Conservation (phyloP, 2,329 filamentous ascomycete genomes). For the Aspergillus costaricaensis region DNA sequence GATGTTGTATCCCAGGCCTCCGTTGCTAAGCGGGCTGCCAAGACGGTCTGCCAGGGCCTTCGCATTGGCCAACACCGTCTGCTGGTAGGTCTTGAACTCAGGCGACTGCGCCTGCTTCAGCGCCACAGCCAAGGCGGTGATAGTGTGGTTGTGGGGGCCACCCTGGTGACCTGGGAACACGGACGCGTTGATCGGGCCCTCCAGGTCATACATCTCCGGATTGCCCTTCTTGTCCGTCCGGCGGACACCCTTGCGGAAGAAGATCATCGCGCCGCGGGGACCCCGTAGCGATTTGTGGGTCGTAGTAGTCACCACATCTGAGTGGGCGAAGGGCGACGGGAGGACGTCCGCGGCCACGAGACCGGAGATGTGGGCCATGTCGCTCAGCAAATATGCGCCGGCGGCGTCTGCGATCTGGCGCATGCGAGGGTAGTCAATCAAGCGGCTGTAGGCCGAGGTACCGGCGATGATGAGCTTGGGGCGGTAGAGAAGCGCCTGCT, state of each 20-base stretch:
- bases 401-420: slow-evolving; percentile 91
- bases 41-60: slow-evolving; percentile 78
- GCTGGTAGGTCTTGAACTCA: slow-evolving; percentile 93
- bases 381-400: slow-evolving; percentile 90
- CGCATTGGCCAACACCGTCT: slow-evolving; percentile 89
- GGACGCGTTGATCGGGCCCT: slow-evolving; percentile 96
- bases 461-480: slow-evolving; percentile 96
- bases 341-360: slow-evolving; percentile 92
- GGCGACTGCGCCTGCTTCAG: slow-evolving; percentile 88
- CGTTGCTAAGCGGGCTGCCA: slow-evolving; percentile 68
- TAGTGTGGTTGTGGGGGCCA: slow-evolving; percentile 99
- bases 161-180: slow-evolving; percentile 99
- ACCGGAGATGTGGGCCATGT: slow-evolving; percentile 99
- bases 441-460: slow-evolving; percentile 95
- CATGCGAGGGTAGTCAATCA: slow-evolving; percentile 97
- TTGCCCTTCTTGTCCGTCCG: slow-evolving; percentile 91
- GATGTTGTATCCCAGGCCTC: slow-evolving; percentile 83
- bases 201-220: slow-evolving; percentile 86
- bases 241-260: slow-evolving; percentile 96
- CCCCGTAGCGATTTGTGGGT: slow-evolving; percentile 99
- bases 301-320: slow-evolving; percentile 96
- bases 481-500: slow-evolving; percentile 87
- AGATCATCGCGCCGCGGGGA: slow-evolving; percentile 98
- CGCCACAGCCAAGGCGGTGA: slow-evolving; percentile 92
- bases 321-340: slow-evolving; percentile 86